phyloP scores from a whole-genome alignment of 257 asterid species.

The Cynanchum wilfordii region DNA sequence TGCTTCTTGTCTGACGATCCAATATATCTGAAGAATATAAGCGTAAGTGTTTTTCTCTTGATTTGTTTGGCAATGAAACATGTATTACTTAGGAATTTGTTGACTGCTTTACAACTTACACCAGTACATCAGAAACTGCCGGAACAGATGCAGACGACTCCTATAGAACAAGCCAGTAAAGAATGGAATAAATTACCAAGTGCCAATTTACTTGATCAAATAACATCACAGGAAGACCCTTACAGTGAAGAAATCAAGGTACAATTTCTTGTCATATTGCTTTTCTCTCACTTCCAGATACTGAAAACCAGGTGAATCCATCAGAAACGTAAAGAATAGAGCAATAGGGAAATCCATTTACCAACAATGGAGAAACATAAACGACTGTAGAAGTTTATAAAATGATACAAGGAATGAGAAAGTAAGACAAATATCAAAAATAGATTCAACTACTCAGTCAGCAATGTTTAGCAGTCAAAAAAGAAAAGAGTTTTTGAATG shows the following conservation, averaged over 20 bases:
- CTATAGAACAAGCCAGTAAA: slow-evolving; percentile 31
- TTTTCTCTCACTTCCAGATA: slow-evolving; percentile 95
- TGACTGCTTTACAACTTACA: slow-evolving; percentile 50
- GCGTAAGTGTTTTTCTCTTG: slow-evolving; percentile 11
- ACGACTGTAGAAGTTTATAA: neutral
- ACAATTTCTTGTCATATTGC: slow-evolving; percentile 84
- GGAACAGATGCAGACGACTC: slow-evolving; percentile 52
- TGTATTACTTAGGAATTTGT: slow-evolving; percentile 7
- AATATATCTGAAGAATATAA: slow-evolving; percentile 51
- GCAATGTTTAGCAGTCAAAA: neutral
- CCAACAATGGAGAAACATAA: neutral
- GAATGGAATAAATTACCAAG: neutral
- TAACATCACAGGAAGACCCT: slow-evolving; percentile 22
- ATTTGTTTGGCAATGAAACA: slow-evolving; percentile 6
- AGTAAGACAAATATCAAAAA: neutral
- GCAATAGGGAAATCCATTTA: neutral
- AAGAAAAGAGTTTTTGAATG: neutral
- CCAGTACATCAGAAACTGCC: slow-evolving; percentile 57
- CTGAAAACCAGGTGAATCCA: slow-evolving; percentile 30
- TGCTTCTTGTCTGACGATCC: slow-evolving; percentile 74
- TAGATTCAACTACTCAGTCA: neutral
- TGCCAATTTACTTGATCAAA: neutral
- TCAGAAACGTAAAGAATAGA: neutral
- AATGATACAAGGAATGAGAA: neutral
- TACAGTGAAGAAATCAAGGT: slow-evolving; percentile 71